These are phyloP conservation scores for Entomortierella lignicola DNA, from an alignment of 192 early-diverging fungal species.

Conservation along the genomic window DNA sequence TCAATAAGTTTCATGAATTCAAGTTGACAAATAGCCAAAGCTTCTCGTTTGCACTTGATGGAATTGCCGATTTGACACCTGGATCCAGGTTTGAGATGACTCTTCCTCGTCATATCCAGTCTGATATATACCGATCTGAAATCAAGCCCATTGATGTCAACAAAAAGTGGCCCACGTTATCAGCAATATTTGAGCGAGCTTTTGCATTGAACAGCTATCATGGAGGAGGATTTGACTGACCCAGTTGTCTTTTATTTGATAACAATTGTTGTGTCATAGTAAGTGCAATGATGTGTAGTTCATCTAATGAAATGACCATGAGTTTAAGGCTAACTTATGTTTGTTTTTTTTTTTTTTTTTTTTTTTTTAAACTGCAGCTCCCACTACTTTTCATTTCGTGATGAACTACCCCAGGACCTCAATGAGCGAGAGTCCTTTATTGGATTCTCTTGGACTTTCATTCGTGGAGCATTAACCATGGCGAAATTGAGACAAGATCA, in stretches of 20 bases:
- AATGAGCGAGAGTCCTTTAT: slow-evolving; percentile 27
- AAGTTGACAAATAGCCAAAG: too few relatives aligned
- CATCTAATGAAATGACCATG: too few relatives aligned
- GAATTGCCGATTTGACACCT: too few relatives aligned
- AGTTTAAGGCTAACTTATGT: too few relatives aligned
- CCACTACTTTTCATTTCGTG: slow-evolving; percentile 22
- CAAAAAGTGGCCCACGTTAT: background rate
- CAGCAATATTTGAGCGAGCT: slow-evolving; percentile 5
- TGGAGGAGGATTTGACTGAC: background rate
- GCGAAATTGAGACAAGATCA: slow-evolving; percentile 8
- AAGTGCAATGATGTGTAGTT: slow-evolving; percentile 6
- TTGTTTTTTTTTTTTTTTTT: slow-evolving; percentile 1
- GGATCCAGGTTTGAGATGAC: too few relatives aligned
- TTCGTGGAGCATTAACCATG: slow-evolving; percentile 22
- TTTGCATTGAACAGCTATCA: background rate
- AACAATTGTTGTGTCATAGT: slow-evolving; percentile 13
- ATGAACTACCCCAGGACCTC: slow-evolving; percentile 12
- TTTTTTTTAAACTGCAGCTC: slow-evolving; percentile 10
- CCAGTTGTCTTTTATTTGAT: background rate
- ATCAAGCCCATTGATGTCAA: background rate
- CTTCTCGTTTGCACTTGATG: too few relatives aligned
- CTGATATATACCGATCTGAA: background rate
- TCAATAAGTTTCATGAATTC: too few relatives aligned
- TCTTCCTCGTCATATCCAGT: too few relatives aligned
- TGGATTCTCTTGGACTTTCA: slow-evolving; percentile 30